phyloP scores from a whole-genome alignment of 306 rosid genomes.

The Acacia confusa region DNA sequence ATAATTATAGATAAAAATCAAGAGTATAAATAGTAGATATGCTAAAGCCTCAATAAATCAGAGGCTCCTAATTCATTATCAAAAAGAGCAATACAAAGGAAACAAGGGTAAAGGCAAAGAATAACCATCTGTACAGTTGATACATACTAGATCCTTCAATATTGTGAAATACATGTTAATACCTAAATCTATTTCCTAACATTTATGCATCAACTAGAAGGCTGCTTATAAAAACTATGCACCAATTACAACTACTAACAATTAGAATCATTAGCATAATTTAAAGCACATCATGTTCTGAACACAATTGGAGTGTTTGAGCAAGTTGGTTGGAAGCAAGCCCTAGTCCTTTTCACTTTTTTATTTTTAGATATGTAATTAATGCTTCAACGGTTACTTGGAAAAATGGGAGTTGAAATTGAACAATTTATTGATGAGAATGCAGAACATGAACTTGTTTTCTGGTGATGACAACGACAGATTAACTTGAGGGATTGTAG shows the following conservation, averaged over 20 bases:
- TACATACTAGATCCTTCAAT: too few species aligned
- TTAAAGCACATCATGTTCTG: neutral
- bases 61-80: too few species aligned
- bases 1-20: too few species aligned
- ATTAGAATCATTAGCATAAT: neutral
- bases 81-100: too few species aligned
- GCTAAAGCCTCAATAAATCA: too few species aligned
- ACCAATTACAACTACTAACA: neutral
- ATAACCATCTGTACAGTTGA: too few species aligned
- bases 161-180: too few species aligned
- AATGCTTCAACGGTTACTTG: neutral
- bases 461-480: neutral
- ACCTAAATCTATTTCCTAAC: too few species aligned
- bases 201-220: neutral
- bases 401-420: neutral
- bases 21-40: too few species aligned
- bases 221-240: neutral
- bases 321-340: neutral
- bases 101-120: too few species aligned
- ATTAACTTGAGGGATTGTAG: neutral
- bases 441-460: neutral
- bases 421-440: neutral
- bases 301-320: neutral
- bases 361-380: too few species aligned
- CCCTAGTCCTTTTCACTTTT: neutral